Conservation (phyloP, 768 basidiomycete species). For the Tylopilus intermedius region DNA sequence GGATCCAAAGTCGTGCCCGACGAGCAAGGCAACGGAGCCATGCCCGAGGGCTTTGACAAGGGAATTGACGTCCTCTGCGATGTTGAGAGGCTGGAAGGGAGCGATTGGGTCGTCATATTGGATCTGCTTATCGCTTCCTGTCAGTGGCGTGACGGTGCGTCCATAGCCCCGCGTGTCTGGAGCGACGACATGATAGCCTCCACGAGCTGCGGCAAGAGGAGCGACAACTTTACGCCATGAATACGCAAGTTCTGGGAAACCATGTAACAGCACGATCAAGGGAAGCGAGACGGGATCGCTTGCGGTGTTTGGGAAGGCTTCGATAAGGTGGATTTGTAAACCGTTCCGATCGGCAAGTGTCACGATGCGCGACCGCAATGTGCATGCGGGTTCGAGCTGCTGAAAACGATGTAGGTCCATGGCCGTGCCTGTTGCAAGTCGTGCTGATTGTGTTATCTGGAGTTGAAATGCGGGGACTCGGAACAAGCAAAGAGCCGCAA, state of each 20-base stretch:
- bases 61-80: slow-evolving; percentile 47
- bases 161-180: slow-evolving; percentile 60
- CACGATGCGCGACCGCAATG: slow-evolving; percentile 34
- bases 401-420: slow-evolving; percentile 16
- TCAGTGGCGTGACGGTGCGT: slow-evolving; percentile 33
- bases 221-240: slow-evolving; percentile 59
- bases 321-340: slow-evolving; percentile 42
- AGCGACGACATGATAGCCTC: slow-evolving; percentile 57
- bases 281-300: slow-evolving; percentile 30
- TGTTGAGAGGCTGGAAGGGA: slow-evolving; percentile 47
- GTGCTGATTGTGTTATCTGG: neutral
- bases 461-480: neutral
- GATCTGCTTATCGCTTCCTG: slow-evolving; percentile 13
- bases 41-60: slow-evolving; percentile 52
- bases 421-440: neutral
- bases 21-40: slow-evolving; percentile 40
- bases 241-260: slow-evolving; percentile 63
- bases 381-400: slow-evolving; percentile 29
- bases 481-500: neutral
- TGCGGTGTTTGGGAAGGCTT: slow-evolving; percentile 34
- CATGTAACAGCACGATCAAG: slow-evolving; percentile 56
- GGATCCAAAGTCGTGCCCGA: slow-evolving; percentile 63
- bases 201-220: slow-evolving; percentile 38
- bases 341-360: slow-evolving; percentile 43
- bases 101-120: slow-evolving; percentile 46